Conservation (phyloP, 139 green algal species). For the Chara braunii region DNA sequence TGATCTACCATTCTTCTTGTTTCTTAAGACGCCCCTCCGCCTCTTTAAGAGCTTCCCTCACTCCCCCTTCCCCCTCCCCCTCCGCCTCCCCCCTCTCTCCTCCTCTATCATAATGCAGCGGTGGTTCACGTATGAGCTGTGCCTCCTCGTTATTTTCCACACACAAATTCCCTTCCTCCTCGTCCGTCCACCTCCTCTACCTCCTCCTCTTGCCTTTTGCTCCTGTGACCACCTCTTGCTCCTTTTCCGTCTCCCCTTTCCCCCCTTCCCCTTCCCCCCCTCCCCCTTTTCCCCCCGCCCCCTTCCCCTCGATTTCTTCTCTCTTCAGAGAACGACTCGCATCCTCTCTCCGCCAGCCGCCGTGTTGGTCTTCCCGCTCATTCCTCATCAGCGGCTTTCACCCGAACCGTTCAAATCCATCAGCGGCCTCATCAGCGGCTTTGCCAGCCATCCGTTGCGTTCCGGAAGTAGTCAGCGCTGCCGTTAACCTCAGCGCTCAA, state of each 20-base stretch:
- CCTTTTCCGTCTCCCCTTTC: background rate
- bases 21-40: background rate
- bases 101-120: background rate
- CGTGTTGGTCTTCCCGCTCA: too few species aligned
- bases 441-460: too few species aligned
- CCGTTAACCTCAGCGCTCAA: too few species aligned
- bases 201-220: background rate
- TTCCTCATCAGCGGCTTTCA: too few species aligned
- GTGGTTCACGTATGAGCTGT: background rate
- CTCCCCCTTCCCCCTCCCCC: background rate
- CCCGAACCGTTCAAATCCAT: too few species aligned
- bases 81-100: background rate
- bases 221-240: background rate
- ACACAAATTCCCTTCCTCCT: slow-evolving; percentile 4
- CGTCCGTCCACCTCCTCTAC: background rate
- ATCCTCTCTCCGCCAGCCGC: too few species aligned
- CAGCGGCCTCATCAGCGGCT: too few species aligned
- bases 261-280: background rate
- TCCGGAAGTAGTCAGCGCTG: too few species aligned
- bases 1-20: too few species aligned
- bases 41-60: background rate
- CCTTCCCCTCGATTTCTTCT: slow-evolving; percentile 16
- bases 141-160: background rate
- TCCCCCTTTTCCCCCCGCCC: too few species aligned
- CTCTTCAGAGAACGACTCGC: too few species aligned